Evolutionary conservation across 768 basidiomycete species (phyloP).

Genomic region (Harrya chromipes): DNA sequence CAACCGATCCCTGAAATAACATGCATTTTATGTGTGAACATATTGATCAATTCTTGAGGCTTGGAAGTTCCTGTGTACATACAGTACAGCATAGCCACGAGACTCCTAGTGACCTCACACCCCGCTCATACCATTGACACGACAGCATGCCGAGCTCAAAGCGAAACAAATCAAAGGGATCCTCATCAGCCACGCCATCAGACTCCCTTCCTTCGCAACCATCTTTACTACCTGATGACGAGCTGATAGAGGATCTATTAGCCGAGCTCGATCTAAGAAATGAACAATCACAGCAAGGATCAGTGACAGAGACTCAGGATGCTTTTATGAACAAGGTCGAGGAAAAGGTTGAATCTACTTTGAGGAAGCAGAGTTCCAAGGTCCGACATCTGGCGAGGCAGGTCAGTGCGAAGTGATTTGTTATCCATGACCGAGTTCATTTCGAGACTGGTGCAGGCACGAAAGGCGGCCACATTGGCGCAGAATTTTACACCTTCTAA

Average conservation of each 20-base stretch:
- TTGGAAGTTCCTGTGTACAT: too few species aligned
- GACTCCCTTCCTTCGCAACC: slow-evolving; percentile 22
- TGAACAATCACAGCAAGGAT: slow-evolving; percentile 45
- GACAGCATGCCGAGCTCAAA: slow-evolving; percentile 36
- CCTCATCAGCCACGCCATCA: slow-evolving; percentile 26
- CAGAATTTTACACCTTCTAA: slow-evolving; percentile 52
- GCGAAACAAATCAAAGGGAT: slow-evolving; percentile 55
- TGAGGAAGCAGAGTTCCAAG: slow-evolving; percentile 55
- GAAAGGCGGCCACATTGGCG: slow-evolving; percentile 65
- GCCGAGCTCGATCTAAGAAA: slow-evolving; percentile 71
- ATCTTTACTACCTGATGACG: slow-evolving; percentile 41
- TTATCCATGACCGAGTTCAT: background rate
- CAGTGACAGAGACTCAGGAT: slow-evolving; percentile 43
- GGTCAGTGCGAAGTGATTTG: slow-evolving; percentile 39
- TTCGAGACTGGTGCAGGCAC: slow-evolving; percentile 44
- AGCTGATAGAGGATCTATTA: slow-evolving; percentile 72
- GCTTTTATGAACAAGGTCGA: slow-evolving; percentile 28
- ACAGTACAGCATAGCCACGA: too few species aligned
- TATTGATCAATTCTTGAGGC: too few species aligned
- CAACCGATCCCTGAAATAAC: too few species aligned
- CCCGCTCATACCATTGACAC: too few species aligned
- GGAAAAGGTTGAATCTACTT: slow-evolving; percentile 17
- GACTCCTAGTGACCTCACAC: too few species aligned
- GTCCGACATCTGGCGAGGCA: slow-evolving; percentile 67
- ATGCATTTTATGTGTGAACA: too few species aligned